Percentiles rank a stretch among this genome's conserved stretches.
These are phyloP conservation scores for Nakazawaea molendinolei DNA, from an alignment of 805 yeast genomes.

Conservation along the genomic window DNA sequence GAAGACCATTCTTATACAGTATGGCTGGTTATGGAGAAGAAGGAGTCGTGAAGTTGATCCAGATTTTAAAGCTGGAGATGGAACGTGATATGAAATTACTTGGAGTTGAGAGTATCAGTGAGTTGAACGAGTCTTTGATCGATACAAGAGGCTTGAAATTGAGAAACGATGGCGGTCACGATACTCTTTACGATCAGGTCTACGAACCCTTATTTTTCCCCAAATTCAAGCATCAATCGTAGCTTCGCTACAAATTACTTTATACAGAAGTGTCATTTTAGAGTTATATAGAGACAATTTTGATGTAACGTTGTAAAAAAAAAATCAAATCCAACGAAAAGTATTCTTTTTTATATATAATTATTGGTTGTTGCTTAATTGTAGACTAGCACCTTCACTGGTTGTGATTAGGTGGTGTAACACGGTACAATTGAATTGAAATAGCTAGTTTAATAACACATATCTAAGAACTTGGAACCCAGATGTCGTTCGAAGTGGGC, in stretches of 20 bases:
- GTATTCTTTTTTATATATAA: too few species aligned
- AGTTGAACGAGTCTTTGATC: slow-evolving; percentile 34
- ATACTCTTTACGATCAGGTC: slow-evolving; percentile 10
- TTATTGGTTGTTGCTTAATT: too few species aligned
- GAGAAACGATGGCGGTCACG: slow-evolving; percentile 10
- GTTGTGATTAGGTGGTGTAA: too few species aligned
- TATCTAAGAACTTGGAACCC: not conserved
- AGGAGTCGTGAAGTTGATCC: slow-evolving; percentile 62
- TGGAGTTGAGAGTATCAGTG: slow-evolving; percentile 47
- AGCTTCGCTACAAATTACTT: too few species aligned
- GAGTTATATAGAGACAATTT: too few species aligned
- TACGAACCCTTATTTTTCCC: slow-evolving; percentile 11
- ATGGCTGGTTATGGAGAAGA: slow-evolving; percentile 75
- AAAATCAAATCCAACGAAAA: too few species aligned
- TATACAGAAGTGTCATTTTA: too few species aligned
- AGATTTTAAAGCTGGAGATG: slow-evolving; percentile 54
- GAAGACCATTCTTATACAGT: slow-evolving; percentile 71
- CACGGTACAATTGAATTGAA: too few species aligned
- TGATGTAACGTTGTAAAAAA: too few species aligned
- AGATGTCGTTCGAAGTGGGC: slow-evolving; percentile 13
- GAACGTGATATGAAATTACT: slow-evolving; percentile 58
- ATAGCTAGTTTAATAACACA: not conserved
- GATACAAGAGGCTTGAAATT: slow-evolving; percentile 25
- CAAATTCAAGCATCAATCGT: slow-evolving; percentile 7
- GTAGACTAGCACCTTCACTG: too few species aligned